phyloP scores from a whole-genome alignment of 2,329 filamentous ascomycete genomes.

The Botryotinia calthae region DNA sequence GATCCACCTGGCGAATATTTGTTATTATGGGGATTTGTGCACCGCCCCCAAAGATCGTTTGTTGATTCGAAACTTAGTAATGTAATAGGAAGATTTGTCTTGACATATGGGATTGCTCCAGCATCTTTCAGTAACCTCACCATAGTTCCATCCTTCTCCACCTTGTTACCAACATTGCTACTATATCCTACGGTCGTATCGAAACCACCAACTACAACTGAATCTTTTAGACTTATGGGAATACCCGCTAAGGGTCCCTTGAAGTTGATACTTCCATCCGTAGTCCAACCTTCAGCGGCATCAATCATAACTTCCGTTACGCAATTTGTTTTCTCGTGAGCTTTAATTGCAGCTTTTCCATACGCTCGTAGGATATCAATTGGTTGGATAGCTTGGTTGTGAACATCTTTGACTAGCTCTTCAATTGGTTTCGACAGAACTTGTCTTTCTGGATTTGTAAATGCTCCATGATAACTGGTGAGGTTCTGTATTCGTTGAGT shows the following conservation, averaged over 20 bases:
- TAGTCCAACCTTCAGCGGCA: slow-evolving; percentile 71
- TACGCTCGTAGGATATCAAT: slow-evolving; percentile 79
- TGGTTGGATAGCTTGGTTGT: slow-evolving; percentile 63
- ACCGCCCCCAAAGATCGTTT: slow-evolving; percentile 76
- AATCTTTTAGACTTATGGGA: slow-evolving; percentile 80
- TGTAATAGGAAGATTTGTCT: slow-evolving; percentile 86
- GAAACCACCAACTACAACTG: slow-evolving; percentile 76
- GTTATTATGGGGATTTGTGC: slow-evolving; percentile 78
- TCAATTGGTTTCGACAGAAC: slow-evolving; percentile 74
- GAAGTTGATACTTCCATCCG: slow-evolving; percentile 60
- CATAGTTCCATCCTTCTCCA: slow-evolving; percentile 74
- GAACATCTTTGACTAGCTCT: slow-evolving; percentile 74
- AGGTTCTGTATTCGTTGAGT: slow-evolving; percentile 66
- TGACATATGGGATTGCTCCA: slow-evolving; percentile 86
- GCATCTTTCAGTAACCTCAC: slow-evolving; percentile 80
- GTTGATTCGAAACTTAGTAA: slow-evolving; percentile 41
- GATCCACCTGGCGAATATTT: slow-evolving; percentile 86
- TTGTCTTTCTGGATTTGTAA: slow-evolving; percentile 62
- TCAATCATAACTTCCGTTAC: slow-evolving; percentile 82
- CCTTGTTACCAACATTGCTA: slow-evolving; percentile 65
- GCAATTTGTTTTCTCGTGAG: slow-evolving; percentile 85
- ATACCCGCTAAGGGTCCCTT: slow-evolving; percentile 83
- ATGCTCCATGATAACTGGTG: slow-evolving; percentile 60
- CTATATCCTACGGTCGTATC: slow-evolving; percentile 83
- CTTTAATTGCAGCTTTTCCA: slow-evolving; percentile 79